These are phyloP conservation scores for Citrus inodora DNA, from an alignment of 345 rosid genomes.

Conservation along the genomic window DNA sequence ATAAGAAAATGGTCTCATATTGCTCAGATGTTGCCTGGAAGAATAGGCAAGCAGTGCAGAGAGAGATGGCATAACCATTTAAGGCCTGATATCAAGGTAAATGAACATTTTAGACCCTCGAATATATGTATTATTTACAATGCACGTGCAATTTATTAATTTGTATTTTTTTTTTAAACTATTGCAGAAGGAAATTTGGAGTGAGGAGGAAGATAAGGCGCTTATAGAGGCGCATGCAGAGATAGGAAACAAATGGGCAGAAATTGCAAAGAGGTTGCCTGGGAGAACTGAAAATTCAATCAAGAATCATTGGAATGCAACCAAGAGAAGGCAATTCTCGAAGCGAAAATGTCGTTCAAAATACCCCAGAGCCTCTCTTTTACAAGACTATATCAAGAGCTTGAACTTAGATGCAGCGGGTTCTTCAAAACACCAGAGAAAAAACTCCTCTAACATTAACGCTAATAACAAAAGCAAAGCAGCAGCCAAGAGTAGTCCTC, in stretches of 20 bases:
- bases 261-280: constrained; percentile 82
- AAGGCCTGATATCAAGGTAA: constrained; percentile 84
- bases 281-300: constrained; percentile 99
- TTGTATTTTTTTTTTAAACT: too few relatives aligned
- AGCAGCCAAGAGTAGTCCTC: background rate
- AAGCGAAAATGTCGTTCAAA: constrained; percentile 81
- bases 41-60: constrained; percentile 94
- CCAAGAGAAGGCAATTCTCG: constrained; percentile 84
- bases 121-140: too few relatives aligned
- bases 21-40: constrained; percentile 74
- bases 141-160: too few relatives aligned
- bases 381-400: constrained; percentile 93
- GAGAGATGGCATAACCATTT: constrained; percentile 99
- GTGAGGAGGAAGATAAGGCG: constrained; percentile 81
- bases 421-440: constrained; percentile 22
- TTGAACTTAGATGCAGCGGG: constrained; percentile 43
- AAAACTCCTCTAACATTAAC: constrained; percentile 5
- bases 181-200: constrained; percentile 84
- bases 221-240: constrained; percentile 70
- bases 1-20: constrained; percentile 81
- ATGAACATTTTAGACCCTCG: background rate
- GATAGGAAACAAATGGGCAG: constrained; percentile 99
- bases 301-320: constrained; percentile 99
- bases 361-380: constrained; percentile 62
- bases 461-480: background rate